These are phyloP conservation scores for Heterobasidion occidentale DNA, from an alignment of 1,284 basidiomycete species.

Conservation along the genomic window DNA sequence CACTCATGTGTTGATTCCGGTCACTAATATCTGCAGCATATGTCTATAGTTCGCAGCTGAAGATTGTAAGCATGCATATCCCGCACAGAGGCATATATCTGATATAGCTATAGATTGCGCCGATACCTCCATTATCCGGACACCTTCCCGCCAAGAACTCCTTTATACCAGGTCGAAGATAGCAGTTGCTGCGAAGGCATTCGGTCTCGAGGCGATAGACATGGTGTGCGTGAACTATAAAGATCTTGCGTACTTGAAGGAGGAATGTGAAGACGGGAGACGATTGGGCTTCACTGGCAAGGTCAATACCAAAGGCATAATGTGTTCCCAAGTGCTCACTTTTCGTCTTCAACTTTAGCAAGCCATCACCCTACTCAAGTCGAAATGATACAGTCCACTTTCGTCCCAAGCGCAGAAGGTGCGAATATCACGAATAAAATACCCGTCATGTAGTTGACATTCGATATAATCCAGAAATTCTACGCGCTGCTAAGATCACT, in stretches of 20 bases:
- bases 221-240: conserved; percentile 94
- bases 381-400: conserved; percentile 70
- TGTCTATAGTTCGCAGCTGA: conserved; percentile 75
- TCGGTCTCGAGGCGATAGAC: conserved; percentile 80
- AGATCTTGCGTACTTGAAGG: conserved; percentile 57
- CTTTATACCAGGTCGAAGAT: conserved; percentile 84
- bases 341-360: conserved; percentile 44
- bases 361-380: conserved; percentile 94
- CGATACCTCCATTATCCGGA: conserved; percentile 80
- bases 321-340: not conserved
- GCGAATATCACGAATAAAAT: conserved; percentile 9
- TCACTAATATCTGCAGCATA: not conserved
- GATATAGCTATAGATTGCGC: conserved; percentile 56
- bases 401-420: conserved; percentile 73
- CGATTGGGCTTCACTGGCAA: conserved; percentile 83
- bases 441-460: not conserved
- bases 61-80: conserved; percentile 52
- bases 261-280: conserved; percentile 76
- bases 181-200: conserved; percentile 81
- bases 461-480: conserved; percentile 42
- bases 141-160: conserved; percentile 66
- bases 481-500: conserved; percentile 71
- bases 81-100: conserved; percentile 1
- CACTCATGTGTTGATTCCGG: conserved; percentile 2
- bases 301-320: conserved; percentile 27